These are phyloP conservation scores for Beauveria rudraprayagi DNA, from an alignment of 2,329 filamentous ascomycete species.

Conservation along the genomic window DNA sequence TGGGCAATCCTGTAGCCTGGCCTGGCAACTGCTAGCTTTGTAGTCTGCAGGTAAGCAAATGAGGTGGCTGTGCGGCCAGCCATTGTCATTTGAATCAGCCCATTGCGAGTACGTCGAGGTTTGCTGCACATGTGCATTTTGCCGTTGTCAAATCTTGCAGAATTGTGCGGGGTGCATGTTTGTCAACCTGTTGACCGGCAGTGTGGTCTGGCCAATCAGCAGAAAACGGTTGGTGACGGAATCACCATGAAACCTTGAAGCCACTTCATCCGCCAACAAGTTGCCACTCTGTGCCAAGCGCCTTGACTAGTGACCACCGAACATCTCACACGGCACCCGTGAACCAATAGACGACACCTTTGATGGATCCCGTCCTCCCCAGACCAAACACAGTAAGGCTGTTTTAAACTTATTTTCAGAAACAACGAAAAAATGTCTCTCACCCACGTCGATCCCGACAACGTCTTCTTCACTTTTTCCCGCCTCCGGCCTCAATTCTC, in stretches of 20 bases:
- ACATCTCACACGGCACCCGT: not conserved
- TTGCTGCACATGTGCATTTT: not conserved
- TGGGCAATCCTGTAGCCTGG: no score
- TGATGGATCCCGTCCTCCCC: no score
- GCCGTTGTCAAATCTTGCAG: not conserved
- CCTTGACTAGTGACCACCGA: not conserved
- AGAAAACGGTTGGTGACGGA: not conserved
- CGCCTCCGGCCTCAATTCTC: constrained; percentile 11
- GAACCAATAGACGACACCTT: not conserved
- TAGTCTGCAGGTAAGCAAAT: not conserved
- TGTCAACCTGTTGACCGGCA: not conserved
- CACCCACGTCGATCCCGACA: constrained; percentile 7
- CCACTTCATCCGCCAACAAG: not conserved
- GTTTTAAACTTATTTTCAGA: no score
- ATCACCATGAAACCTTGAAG: not conserved
- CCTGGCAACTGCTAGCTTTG: no score
- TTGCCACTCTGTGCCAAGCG: not conserved
- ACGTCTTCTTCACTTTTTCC: constrained; percentile 12
- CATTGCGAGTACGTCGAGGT: not conserved
- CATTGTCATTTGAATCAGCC: not conserved
- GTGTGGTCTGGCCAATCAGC: not conserved
- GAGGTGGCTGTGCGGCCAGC: not conserved
- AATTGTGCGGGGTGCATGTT: not conserved
- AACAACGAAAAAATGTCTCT: constrained; percentile 5
- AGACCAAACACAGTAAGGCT: no score